Evolutionary conservation across 768 basidiomycete genomes (phyloP), one percentile per base, ranked within the genome.

Genomic region (Auriscalpium microsporum): DNA sequence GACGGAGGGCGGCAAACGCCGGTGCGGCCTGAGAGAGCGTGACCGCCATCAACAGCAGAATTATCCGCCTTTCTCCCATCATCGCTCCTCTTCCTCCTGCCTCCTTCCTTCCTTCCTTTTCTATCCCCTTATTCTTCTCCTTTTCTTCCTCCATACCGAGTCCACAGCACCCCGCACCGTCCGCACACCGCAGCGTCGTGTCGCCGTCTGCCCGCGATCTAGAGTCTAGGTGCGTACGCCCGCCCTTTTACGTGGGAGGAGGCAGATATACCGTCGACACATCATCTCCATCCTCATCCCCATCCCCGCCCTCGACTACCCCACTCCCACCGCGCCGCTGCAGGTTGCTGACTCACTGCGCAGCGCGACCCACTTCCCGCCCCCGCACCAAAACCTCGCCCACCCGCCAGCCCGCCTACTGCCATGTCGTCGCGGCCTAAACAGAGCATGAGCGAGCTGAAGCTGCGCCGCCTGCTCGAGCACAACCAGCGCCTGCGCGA

Each of bases 391-490:
- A 42, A 13, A 42, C 40, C 17, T 7, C 28, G 14, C 40, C 40
- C 40, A 4, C 33, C 35, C 52, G 2, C 51, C n/a, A 11, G 14
- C 33, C 37, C 17, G 44, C 46, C 45, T 34, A 47, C 23, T 60
- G 68, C 34, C 64, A 85, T 85, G 83, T 83, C 79, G 62, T 74
- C 76, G 65, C 78, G 84, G 67, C 75, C 61, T 77, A 84, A 66
- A 79, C 83, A 84, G 65, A 83, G 84, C 62, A 86, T 87, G 84
- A 83, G 83, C 50, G 87, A 90, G 73, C 77, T 90, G 69, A 89
- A 87, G 75, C 82, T 88, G 55, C 78, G 87, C 21, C 76, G 87
- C 55, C 72, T 90, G 53, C 73, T 81, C 37, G 87, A 90, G 68
- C 87, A 90, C 67, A 90, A 89, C 64, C 77, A 80, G 60, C 73